Conservation (phyloP, 2,329 filamentous ascomycete genomes). For the Phyllosticta capitalensis region DNA sequence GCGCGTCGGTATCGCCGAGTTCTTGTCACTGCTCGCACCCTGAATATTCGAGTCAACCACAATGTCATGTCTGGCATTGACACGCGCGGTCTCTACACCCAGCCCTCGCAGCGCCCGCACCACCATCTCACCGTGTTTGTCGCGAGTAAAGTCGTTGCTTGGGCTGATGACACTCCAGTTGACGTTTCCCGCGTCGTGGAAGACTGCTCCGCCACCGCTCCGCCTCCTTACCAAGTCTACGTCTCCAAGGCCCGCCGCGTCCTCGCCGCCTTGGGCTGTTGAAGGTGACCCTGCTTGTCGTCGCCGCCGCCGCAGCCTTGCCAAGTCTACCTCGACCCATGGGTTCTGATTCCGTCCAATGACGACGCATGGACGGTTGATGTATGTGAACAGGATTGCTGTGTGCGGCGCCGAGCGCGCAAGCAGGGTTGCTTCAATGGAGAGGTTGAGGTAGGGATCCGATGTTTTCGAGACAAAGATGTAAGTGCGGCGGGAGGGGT, state of each 20-base stretch:
- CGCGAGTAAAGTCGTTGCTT: conserved; percentile 63
- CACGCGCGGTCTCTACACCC: conserved; percentile 51
- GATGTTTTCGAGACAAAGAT: conserved; percentile 43
- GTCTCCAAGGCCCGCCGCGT: conserved; percentile 22
- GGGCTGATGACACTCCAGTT: conserved; percentile 93
- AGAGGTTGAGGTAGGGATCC: conserved; percentile 83
- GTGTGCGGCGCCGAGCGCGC: conserved; percentile 62
- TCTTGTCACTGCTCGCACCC: conserved; percentile 19
- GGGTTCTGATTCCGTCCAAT: conserved; percentile 97
- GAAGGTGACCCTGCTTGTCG: conserved; percentile 24
- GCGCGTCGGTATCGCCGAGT: conserved; percentile 30
- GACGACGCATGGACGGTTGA: conserved; percentile 77
- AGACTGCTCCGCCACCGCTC: conserved; percentile 85
- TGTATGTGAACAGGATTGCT: conserved; percentile 75
- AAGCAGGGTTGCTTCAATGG: conserved; percentile 84
- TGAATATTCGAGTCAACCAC: conserved; percentile 52
- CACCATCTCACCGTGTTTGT: conserved; percentile 88
- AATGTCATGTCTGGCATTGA: conserved; percentile 91
- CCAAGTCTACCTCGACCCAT: conserved; percentile 81
- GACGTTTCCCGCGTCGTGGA: conserved; percentile 85
- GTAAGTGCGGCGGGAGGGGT: conserved; percentile 30
- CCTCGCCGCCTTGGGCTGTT: neutral
- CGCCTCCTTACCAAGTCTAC: conserved; percentile 68
- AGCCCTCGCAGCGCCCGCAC: conserved; percentile 64
- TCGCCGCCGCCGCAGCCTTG: conserved; percentile 38